Evolutionary conservation across 257 asterid species (phyloP).

Genomic region (Coffea canephora): DNA sequence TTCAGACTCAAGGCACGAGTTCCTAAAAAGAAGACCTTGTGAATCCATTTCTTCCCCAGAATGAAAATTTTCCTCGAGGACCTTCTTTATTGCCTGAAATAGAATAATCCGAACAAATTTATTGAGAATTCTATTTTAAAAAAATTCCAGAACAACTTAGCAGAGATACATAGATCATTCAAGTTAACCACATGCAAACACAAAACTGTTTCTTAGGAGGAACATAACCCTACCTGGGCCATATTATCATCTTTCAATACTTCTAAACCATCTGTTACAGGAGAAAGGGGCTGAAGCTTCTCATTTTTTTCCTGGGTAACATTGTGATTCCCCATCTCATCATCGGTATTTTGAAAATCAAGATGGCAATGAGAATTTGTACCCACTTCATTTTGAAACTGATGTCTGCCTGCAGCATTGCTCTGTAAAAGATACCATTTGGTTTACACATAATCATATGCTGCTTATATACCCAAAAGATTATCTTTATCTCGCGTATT

Average conservation of each 20-base stretch:
- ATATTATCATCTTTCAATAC: slow-evolving; percentile 44
- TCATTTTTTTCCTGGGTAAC: slow-evolving; percentile 39
- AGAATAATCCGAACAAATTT: background rate
- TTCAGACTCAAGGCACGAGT: slow-evolving; percentile 92
- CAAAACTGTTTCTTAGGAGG: background rate
- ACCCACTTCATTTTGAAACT: slow-evolving; percentile 24
- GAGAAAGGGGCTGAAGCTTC: slow-evolving; percentile 30
- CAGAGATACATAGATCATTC: background rate
- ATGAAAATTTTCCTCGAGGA: slow-evolving; percentile 70
- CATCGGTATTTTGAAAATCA: slow-evolving; percentile 25
- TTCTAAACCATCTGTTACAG: slow-evolving; percentile 37
- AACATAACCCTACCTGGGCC: slow-evolving; percentile 48
- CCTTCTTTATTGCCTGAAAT: slow-evolving; percentile 71
- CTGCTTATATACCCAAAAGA: background rate
- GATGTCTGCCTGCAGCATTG: slow-evolving; percentile 32
- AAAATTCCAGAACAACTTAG: background rate
- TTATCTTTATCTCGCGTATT: background rate
- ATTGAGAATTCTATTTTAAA: background rate
- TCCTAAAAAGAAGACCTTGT: slow-evolving; percentile 68
- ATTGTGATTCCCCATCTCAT: slow-evolving; percentile 21
- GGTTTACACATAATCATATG: background rate
- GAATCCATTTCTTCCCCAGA: slow-evolving; percentile 52
- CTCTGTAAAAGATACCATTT: slow-evolving; percentile 34
- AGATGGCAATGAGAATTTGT: slow-evolving; percentile 23
- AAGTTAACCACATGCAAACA: slow-evolving; percentile 8